A percentile compares a stretch with the other conserved stretches of the same genome.
phyloP scores from a whole-genome alignment of 345 rosid genomes.

The Arabidopsis thaliana region DNA sequence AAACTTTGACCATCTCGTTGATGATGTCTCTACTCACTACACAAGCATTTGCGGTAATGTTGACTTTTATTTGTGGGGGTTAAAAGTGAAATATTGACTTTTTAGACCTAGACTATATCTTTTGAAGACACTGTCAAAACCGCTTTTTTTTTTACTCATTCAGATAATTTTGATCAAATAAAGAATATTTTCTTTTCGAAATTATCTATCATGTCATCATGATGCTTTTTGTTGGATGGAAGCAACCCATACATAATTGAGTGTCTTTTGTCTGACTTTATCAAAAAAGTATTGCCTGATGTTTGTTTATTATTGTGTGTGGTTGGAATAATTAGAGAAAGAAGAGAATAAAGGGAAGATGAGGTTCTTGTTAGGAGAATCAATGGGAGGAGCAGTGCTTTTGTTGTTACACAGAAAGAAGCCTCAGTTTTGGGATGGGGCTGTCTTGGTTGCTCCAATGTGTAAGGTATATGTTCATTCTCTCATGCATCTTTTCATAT shows the following conservation, averaged over 20 bases:
- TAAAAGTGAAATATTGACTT: not conserved
- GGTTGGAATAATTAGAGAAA: conserved; percentile 52
- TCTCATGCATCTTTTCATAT: not conserved
- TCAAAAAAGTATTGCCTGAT: conserved; percentile 3
- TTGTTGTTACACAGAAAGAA: conserved; percentile 65
- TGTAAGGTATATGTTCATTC: conserved; percentile 57
- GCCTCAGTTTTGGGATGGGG: conserved; percentile 84
- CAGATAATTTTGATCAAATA: too few species aligned
- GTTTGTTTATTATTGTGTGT: not conserved
- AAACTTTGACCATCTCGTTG: conserved; percentile 63
- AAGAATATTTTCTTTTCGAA: not conserved
- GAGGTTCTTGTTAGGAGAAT: conserved; percentile 83
- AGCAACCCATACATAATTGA: not conserved
- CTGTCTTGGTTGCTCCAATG: conserved; percentile 87
- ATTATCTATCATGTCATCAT: not conserved
- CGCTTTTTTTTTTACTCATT: not conserved
- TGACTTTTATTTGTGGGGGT: not conserved
- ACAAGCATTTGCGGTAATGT: conserved; percentile 60
- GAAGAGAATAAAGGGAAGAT: conserved; percentile 63
- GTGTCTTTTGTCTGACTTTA: not conserved
- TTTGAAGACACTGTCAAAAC: not conserved
- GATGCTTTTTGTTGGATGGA: not conserved
- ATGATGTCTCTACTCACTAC: conserved; percentile 66
- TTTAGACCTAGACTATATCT: not conserved
- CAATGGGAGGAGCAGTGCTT: conserved; percentile 91